Percentiles rank a stretch among this genome's conserved stretches.
These are phyloP conservation scores for Yamadazyma akitaensis DNA, from an alignment of 805 yeast genomes.

Conservation along the genomic window DNA sequence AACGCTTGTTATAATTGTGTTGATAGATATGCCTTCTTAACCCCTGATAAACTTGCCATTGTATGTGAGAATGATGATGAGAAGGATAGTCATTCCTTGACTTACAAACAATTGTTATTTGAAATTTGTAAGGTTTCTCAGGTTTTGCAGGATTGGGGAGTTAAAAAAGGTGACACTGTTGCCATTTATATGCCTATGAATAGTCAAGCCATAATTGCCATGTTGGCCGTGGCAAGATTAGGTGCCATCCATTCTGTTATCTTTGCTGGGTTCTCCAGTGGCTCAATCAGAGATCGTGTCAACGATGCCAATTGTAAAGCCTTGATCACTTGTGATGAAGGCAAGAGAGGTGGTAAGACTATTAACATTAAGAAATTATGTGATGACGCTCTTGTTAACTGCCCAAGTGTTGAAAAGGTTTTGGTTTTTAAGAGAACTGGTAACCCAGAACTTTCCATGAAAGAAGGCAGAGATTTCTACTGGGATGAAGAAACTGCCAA, in stretches of 20 bases:
- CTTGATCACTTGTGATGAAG: constrained; percentile 78
- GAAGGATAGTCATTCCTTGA: constrained; percentile 55
- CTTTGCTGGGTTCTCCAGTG: constrained; percentile 80
- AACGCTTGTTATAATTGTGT: constrained; percentile 81
- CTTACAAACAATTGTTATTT: constrained; percentile 68
- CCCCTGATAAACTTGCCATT: constrained; percentile 71
- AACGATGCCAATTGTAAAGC: constrained; percentile 68
- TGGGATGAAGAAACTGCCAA: constrained; percentile 89
- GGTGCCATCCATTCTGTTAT: constrained; percentile 86
- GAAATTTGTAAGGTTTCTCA: constrained; percentile 72
- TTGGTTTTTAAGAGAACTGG: constrained; percentile 75
- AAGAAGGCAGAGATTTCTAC: constrained; percentile 55
- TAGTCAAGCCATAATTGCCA: constrained; percentile 71
- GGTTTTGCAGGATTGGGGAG: constrained; percentile 62
- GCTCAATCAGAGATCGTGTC: constrained; percentile 68
- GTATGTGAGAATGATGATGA: constrained; percentile 83
- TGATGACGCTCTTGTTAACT: constrained; percentile 68
- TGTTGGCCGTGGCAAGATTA: constrained; percentile 73
- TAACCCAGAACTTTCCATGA: constrained; percentile 47
- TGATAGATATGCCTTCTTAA: constrained; percentile 71
- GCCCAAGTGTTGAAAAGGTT: constrained; percentile 67
- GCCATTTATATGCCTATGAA: constrained; percentile 87
- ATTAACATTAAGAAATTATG: constrained; percentile 78
- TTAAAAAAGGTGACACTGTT: constrained; percentile 78
- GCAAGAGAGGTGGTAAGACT: constrained; percentile 78